Evolutionary conservation across 179 eudicot species (phyloP), one percentile per base, ranked within the genome.

Genomic region (Spinacia oleracea): DNA sequence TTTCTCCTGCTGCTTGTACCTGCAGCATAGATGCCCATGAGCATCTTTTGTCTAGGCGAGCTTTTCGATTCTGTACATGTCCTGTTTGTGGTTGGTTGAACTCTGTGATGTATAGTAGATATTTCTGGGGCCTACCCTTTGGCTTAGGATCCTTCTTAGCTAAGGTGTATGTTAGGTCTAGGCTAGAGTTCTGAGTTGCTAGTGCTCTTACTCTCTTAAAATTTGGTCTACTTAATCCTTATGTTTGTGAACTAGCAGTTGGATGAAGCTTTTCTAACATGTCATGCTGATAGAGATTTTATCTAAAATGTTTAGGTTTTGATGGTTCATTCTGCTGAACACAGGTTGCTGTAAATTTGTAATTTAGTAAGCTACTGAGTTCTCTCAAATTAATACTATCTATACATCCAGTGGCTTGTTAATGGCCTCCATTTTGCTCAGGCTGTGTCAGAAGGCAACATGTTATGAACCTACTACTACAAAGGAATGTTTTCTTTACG

Each of bases 21-120:
- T 15, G 76, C 58, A 50, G 38, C 68, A 58, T 9, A 48, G 46
- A 25, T 69, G 21, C 75, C 79, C 75, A 77, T 35, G 75, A 29
- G 56, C 73, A 58, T 56, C 1, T 70, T 21, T 59, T 74, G 81
- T 78, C 75, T 82, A 48, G 25, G 55, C 7, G 34, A 67, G 53
- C 43, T 53, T 43, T 72, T 45, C 6, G 65, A 42, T 53, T 70
- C 9, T 64, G 27, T 23, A n/a, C n/a, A n/a, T 76, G 74, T 77
- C 77, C 80, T 81, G 74, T 77, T 77, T 81, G n/a, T n/a, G n/a
- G n/a, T n/a, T n/a, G n/a, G 45, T 65, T 73, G 27, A 21, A 56
- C 45, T 58, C 4, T 72, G 11, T 23, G 32, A 46, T 35, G 60
- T 59, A 60, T 38, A 62, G 18, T 56, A 32, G 65, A 69, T 78